Base-by-base conservation (phyloP, 1,284 basidiomycete genomes). In the Ceratobasidium papillatum region DNA sequence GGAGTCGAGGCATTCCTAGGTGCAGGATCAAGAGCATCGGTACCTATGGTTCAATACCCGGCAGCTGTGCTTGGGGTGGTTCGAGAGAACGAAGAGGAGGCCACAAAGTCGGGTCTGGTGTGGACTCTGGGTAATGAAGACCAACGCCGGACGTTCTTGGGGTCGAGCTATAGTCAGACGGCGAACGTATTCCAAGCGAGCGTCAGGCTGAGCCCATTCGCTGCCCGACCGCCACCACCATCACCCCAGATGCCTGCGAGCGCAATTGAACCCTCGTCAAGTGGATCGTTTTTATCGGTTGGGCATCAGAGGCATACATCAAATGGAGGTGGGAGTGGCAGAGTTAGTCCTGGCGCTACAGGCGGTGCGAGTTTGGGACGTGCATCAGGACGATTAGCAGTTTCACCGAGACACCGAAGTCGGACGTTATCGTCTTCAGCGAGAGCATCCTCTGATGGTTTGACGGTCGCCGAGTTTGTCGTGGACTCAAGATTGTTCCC, bases 401-500 rank as follows among this genome's bases (percentile, higher is more conserved):
- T 43, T 45, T 45, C 43, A 11, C 54, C 38, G 22, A 49, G 65
- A 8, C 54, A 45, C 47, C 74, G 71, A 27, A 76, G 72, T 7
- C 77, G 80, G 41, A 77, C 78, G 14, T 69, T 78, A 36, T 78
- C 78, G 19, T 79, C 76, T 65, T 49, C 75, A 9, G 73, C 59
- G 22, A 64, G 36, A n/a, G 71, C 65, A 11, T 32, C 49, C 9
- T 38, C 75, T 7, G 64, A 72, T 61, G 90, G 94, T 79, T 81
- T 93, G 66, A 80, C 93, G 25, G 87, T 93, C 19, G 87, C 87
- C 17, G 93, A 94, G 81, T 80, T 94, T 34, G 86, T 94, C 25
- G 85, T 94, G 17, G 93, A 94, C 81, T 88, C 91, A 73, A 91
- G 90, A 80, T 83, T 92, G 63, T 94, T 92, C 82, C 86, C 88